Evolutionary conservation across 1,284 basidiomycete genomes (phyloP), one percentile per base, ranked within the genome.

Genomic region (Irpex sp.): DNA sequence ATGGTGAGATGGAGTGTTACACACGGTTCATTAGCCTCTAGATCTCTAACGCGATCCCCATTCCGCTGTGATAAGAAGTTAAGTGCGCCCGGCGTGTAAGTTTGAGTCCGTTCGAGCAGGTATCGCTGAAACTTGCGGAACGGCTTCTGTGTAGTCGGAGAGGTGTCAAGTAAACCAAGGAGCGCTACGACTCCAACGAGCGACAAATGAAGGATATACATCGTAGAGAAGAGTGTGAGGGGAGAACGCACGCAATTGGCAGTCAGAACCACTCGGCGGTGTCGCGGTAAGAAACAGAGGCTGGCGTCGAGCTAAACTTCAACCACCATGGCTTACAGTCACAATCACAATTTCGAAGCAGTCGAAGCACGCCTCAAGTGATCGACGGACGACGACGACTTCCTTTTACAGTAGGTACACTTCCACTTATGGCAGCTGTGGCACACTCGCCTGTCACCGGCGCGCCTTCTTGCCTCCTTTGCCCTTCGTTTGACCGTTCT

Each of bases 391-490:
- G 15, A 56, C 54, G 34, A 8, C 31, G 34, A 36, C 54, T 56
- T 56, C 54, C 54, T 56, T 26, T 56, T 56, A 56, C 8, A 36
- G 54, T 34, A 56, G 54, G 19, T 11, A 56, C 26, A 56, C 19
- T 31, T 56, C 54, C 34, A 17, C 19, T 17, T 56, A 15, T 21
- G 34, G 54, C 7, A 56, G 31, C 13, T 56, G 26, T 13, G 54
- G 19, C 54, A 36, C 13, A 15, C 19, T 34, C 19, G 13, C 7
- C 11, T 56, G 34, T 44, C 37, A 62, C n/a, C 48, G 61, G 17
- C 57, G 26, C 5, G 57, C 56, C 38, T 59, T 63, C n/a, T 63
- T 63, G 38, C 44, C 58, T 8, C 58, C 40, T n/a, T 31, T 31
- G n/a, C 34, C 21, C n/a, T n/a, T 36, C n/a, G 54, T 34, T 9